Conservation (phyloP, 345 rosid genomes). For the Acer campestre region DNA sequence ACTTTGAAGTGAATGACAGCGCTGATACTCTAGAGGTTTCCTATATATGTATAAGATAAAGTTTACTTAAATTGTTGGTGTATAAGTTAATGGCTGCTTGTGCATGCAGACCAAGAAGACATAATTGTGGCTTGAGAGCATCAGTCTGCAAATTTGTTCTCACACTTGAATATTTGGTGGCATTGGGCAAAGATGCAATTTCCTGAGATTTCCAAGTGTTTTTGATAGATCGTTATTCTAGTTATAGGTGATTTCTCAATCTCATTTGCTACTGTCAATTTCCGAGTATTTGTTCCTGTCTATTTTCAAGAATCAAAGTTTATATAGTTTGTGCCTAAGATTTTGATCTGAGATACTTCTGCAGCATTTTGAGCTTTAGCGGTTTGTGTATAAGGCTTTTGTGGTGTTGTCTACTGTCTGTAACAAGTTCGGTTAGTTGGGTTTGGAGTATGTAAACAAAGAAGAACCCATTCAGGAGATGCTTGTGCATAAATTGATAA, state of each 20-base stretch:
- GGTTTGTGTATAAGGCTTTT: conserved; percentile 1
- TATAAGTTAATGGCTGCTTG: conserved; percentile 6
- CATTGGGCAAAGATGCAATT: background rate
- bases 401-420: background rate
- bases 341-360: background rate
- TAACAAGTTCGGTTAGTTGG: background rate
- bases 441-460: conserved; percentile 2
- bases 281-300: background rate
- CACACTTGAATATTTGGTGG: conserved; percentile 5
- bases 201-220: background rate
- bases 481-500: background rate
- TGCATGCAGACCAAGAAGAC: conserved; percentile 50
- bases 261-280: background rate
- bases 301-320: background rate
- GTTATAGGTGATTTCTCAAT: background rate
- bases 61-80: background rate
- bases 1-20: background rate
- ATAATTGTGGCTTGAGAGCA: conserved; percentile 12
- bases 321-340: background rate
- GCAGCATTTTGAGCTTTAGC: background rate
- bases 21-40: background rate
- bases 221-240: background rate
- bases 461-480: background rate
- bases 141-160: background rate
- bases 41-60: background rate